Conservation (phyloP, 179 eudicot genomes). For the Amaranthus tricolor region DNA sequence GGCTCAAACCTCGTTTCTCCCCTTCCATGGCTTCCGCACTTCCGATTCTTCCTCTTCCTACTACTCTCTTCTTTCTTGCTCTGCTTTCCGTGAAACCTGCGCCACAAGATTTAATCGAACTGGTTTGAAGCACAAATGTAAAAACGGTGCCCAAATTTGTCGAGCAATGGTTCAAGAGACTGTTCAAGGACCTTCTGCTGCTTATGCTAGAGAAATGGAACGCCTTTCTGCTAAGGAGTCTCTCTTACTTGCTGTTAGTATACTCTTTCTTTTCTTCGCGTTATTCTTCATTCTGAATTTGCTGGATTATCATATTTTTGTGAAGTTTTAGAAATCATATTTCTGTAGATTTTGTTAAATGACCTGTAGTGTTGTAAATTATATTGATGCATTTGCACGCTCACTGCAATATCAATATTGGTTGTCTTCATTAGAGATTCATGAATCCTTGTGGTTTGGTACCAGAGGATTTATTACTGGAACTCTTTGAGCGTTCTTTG, state of each 20-base stretch:
- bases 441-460: too few relatives aligned
- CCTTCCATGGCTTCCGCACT: constrained; percentile 14
- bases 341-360: too few relatives aligned
- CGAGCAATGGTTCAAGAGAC: constrained; percentile 57
- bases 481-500: too few relatives aligned
- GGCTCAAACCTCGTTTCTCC: constrained; percentile 11
- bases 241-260: constrained; percentile 76
- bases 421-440: too few relatives aligned
- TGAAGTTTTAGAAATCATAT: not conserved
- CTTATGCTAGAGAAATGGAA: constrained; percentile 87
- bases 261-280: not conserved
- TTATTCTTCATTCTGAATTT: not conserved
- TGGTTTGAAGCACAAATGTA: constrained; percentile 13
- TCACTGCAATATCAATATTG: too few relatives aligned
- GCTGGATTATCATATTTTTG: not conserved
- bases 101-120: constrained; percentile 2
- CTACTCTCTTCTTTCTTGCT: not conserved
- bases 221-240: constrained; percentile 87
- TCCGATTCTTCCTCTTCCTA: not conserved
- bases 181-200: constrained; percentile 59
- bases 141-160: constrained; percentile 13
- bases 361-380: not conserved
- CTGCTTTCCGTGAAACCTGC: not conserved
- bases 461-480: too few relatives aligned
- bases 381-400: not conserved